Evolutionary conservation across 805 yeast species (phyloP).

Genomic region (Metschnikowia anglica): DNA sequence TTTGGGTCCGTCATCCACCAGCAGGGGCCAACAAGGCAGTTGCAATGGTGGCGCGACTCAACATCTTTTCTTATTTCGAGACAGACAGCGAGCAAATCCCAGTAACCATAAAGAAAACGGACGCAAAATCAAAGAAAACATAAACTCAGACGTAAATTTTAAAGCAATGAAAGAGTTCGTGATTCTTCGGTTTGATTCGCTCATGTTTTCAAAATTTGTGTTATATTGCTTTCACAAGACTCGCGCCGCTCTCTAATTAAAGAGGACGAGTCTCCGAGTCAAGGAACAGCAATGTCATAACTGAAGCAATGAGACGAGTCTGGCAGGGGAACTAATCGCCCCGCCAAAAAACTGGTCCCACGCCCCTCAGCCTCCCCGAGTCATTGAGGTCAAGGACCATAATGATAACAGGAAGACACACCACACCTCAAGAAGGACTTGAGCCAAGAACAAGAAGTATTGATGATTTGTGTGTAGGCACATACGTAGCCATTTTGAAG

Average conservation of each 20-base stretch:
- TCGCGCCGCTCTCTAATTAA: not conserved
- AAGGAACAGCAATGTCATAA: slow-evolving; percentile 23
- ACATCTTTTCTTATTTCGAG: too few species aligned
- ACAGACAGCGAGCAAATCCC: too few species aligned
- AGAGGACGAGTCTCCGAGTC: slow-evolving; percentile 3
- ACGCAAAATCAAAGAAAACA: too few species aligned
- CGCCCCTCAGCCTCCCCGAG: slow-evolving; percentile 13
- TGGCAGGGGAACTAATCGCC: not conserved
- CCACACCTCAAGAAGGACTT: slow-evolving; percentile 19
- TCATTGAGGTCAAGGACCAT: not conserved
- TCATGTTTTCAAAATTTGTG: slow-evolving; percentile 9
- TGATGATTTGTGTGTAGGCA: slow-evolving; percentile 21
- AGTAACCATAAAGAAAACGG: too few species aligned
- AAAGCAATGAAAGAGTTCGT: not conserved
- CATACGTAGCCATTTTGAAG: slow-evolving; percentile 38
- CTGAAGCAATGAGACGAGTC: slow-evolving; percentile 21
- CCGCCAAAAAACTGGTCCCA: slow-evolving; percentile 13
- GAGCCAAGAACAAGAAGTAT: slow-evolving; percentile 17
- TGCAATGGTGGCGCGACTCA: too few species aligned
- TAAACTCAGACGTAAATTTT: too few species aligned
- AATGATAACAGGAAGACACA: slow-evolving; percentile 13
- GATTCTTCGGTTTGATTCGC: not conserved
- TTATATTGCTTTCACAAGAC: slow-evolving; percentile 21
- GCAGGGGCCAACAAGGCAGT: too few species aligned
- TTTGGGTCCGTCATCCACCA: too few species aligned